These are phyloP conservation scores for Skeletonema costatum DNA, from an alignment of 108 stramenopile genomes.

Conservation along the genomic window DNA sequence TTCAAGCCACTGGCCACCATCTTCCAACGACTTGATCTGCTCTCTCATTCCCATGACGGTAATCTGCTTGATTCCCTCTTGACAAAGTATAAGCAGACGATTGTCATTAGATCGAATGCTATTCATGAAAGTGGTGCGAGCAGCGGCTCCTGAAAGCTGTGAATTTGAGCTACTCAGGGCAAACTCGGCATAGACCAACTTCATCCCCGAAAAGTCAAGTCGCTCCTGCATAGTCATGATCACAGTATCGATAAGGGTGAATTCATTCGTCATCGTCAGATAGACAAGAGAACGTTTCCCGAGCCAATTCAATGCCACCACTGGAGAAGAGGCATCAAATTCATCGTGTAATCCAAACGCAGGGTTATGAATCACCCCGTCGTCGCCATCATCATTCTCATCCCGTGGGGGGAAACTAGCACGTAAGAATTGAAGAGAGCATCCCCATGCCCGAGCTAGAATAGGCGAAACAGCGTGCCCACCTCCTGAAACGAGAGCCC, in stretches of 20 bases:
- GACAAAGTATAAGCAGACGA: constrained; percentile 71
- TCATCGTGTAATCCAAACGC: constrained; percentile 87
- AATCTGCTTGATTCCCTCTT: constrained; percentile 70
- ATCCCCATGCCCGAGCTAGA: constrained; percentile 86
- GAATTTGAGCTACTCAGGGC: constrained; percentile 57
- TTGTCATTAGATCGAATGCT: constrained; percentile 74
- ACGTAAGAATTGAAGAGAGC: constrained; percentile 74
- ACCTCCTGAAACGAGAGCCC: constrained; percentile 82
- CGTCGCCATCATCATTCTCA: constrained; percentile 29
- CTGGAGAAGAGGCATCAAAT: constrained; percentile 73
- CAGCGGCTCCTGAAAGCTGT: constrained; percentile 5
- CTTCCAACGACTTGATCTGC: constrained; percentile 75
- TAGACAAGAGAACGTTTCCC: constrained; percentile 76
- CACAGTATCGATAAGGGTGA: constrained; percentile 82
- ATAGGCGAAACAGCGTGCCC: constrained; percentile 75
- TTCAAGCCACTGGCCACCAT: constrained; percentile 95
- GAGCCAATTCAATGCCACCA: constrained; percentile 86
- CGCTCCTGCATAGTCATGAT: constrained; percentile 88
- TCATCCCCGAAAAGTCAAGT: constrained; percentile 80
- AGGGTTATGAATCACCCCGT: constrained; percentile 62
- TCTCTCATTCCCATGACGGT: constrained; percentile 64
- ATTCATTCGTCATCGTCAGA: constrained; percentile 71
- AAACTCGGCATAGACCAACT: constrained; percentile 83
- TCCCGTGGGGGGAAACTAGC: constrained; percentile 61
- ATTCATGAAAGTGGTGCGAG: constrained; percentile 77